Conservation (phyloP, 108 stramenopile genomes). For the Cyclostephanos tholiformis region DNA sequence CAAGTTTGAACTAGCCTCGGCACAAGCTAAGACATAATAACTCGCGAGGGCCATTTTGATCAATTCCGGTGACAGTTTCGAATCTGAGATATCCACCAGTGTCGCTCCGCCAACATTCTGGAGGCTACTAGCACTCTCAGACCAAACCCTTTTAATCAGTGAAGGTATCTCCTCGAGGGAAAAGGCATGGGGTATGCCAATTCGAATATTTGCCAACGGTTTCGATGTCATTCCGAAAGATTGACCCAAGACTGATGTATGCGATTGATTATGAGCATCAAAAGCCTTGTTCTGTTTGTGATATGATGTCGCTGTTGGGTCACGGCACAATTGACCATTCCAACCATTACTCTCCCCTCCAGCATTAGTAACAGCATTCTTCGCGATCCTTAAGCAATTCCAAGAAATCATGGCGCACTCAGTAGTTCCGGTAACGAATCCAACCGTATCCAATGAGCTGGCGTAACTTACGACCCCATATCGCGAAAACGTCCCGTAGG, state of each 20-base stretch:
- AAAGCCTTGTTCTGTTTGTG: constrained; percentile 12
- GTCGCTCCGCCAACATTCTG: constrained; percentile 64
- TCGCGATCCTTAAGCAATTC: constrained; percentile 40
- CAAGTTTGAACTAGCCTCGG: constrained; percentile 97
- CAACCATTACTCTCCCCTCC: not conserved
- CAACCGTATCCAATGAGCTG: constrained; percentile 92
- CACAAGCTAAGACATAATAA: constrained; percentile 94
- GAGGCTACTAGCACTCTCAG: constrained; percentile 50
- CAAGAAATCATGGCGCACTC: constrained; percentile 63
- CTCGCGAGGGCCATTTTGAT: constrained; percentile 83
- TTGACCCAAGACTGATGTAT: not conserved
- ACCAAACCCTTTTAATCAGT: constrained; percentile 62
- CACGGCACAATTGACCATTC: constrained; percentile 45
- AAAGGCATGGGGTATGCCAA: constrained; percentile 88
- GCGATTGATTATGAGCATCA: not conserved
- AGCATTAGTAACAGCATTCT: not conserved
- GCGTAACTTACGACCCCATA: constrained; percentile 96
- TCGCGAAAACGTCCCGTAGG: constrained; percentile 89
- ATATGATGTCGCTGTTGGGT: constrained; percentile 61
- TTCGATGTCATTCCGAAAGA: constrained; percentile 5
- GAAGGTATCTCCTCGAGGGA: constrained; percentile 72
- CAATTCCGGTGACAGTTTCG: constrained; percentile 61
- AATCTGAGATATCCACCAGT: constrained; percentile 47
- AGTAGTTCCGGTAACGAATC: constrained; percentile 73
- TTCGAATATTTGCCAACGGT: constrained; percentile 56